phyloP scores from a whole-genome alignment of 371 early-diverging fungal genomes.

The Caulochytrium protostelioides region DNA sequence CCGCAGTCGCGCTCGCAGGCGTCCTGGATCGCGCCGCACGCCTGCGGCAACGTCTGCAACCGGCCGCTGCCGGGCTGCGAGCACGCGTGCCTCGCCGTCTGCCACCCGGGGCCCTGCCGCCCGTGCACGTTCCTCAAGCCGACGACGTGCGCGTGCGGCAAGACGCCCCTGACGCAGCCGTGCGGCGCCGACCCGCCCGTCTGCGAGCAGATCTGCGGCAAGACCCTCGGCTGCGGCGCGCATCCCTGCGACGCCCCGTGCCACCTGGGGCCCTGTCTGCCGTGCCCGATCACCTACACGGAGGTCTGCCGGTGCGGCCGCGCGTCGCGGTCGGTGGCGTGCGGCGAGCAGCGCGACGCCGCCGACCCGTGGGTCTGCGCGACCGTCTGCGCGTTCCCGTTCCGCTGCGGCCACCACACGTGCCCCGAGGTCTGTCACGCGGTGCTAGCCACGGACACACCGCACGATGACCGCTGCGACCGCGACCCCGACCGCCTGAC shows the following conservation, averaged over 20 bases:
- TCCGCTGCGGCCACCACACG: constrained; percentile 3
- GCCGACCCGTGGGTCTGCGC: constrained; percentile 6
- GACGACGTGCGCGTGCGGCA: too few relatives aligned
- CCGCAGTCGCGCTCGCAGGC: too few relatives aligned
- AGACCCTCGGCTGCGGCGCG: constrained; percentile 9
- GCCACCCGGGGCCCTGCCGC: too few relatives aligned
- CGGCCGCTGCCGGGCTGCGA: too few relatives aligned
- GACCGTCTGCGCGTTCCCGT: constrained; percentile 5
- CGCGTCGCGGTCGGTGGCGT: constrained; percentile 3
- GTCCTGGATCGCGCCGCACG: too few relatives aligned
- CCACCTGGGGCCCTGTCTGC: constrained; percentile 11
- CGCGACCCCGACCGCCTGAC: too few relatives aligned
- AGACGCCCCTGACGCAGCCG: too few relatives aligned
- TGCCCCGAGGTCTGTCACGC: constrained; percentile 6
- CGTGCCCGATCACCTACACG: constrained; percentile 7
- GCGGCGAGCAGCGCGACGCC: constrained; percentile 4
- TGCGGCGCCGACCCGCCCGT: too few relatives aligned
- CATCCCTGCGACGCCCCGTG: constrained; percentile 11
- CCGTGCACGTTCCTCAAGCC: too few relatives aligned
- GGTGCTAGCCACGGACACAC: not conserved
- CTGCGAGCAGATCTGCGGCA: constrained; percentile 8
- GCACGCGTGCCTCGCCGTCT: too few relatives aligned
- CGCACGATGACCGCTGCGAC: too few relatives aligned
- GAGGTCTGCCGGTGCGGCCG: constrained; percentile 13
- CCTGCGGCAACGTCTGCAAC: too few relatives aligned